These are phyloP conservation scores for Fusarium ambrosium DNA, from an alignment of 2,329 filamentous ascomycete genomes.

Conservation along the genomic window DNA sequence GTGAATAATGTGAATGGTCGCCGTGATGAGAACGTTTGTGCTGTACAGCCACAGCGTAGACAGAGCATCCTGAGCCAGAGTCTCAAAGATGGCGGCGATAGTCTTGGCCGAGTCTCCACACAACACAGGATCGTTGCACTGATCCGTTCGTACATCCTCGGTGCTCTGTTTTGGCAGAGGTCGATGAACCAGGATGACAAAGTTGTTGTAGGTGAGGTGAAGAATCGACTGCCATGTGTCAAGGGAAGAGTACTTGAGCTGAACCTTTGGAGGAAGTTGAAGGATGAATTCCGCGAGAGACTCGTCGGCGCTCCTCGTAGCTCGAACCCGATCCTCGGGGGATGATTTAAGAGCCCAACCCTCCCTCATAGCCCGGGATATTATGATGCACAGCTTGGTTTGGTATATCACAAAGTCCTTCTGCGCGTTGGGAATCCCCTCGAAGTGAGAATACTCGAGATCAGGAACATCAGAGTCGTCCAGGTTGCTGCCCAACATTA, in stretches of 20 bases:
- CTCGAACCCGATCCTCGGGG: background rate
- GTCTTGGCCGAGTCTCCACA: background rate
- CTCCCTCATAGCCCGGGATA: background rate
- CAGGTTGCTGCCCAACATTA: background rate
- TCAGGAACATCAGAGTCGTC: background rate
- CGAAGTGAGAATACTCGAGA: background rate
- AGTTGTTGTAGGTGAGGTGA: background rate
- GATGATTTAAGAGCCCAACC: background rate
- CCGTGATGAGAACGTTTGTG: background rate
- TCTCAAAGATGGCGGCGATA: background rate
- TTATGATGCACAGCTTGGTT: background rate
- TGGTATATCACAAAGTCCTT: background rate
- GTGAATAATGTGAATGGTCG: background rate
- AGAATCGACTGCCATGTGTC: background rate
- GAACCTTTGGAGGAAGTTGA: background rate
- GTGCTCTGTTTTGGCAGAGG: background rate
- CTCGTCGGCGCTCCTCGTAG: background rate
- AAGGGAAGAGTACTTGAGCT: background rate
- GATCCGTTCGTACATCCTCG: background rate
- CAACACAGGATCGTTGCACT: background rate
- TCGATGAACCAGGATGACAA: background rate
- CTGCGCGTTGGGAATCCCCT: background rate
- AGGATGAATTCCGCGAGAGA: background rate
- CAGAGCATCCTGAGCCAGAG: background rate
- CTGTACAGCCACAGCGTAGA: background rate